Base-by-base conservation (phyloP, 2,329 filamentous ascomycete species). In the Aspergillus novoparasiticus region DNA sequence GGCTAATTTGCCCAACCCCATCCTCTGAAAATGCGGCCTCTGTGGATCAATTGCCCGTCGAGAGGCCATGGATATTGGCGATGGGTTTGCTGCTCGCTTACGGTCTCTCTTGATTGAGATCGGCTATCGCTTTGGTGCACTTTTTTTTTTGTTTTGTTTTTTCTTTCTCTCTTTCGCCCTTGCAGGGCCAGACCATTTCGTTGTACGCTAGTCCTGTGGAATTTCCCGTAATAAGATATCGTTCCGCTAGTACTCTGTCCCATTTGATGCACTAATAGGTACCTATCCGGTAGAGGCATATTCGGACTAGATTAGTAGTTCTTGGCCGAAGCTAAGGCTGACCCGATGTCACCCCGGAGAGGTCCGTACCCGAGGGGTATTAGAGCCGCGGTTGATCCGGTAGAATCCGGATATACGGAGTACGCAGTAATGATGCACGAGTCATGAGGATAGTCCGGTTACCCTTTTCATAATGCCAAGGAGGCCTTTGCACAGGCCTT, bases 1-100 rank as follows among this genome's bases (percentile, higher is more conserved):
- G 30, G 10, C 30, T 60, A 3, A 63, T 19, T 26, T 63, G 61
- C 43, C 61, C 61, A 57, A 56, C 57, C 51, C 58, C 30, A 3
- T 32, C 30, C 0, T 11, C 58, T 16, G 36, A 59, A 57, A 56
- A 32, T 60, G 39, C 61, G 3, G 55, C 58, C 34, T 26, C 21
- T 23, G 32, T 43, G 41, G 36, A 30, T 1, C 43, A 32, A n/a
- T 63, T 19, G 14, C 41, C 11, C 19, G 11, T 60, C 34, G 51
- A 48, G 32, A 50, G 51, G 28, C 16, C 51, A 4, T 54, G 61
- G 53, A 28, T 51, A 8, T 60, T 51, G 45, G 50, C 45, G 16
- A 34, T 60, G 19, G 51, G 43, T 32, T 36, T 12, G 39, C 41
- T 57, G n/a, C 26, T 63, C 23, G 45, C 58, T 63, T 60, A 60